phyloP scores from a whole-genome alignment of 1,284 basidiomycete species.

The Tremellales sp. region DNA sequence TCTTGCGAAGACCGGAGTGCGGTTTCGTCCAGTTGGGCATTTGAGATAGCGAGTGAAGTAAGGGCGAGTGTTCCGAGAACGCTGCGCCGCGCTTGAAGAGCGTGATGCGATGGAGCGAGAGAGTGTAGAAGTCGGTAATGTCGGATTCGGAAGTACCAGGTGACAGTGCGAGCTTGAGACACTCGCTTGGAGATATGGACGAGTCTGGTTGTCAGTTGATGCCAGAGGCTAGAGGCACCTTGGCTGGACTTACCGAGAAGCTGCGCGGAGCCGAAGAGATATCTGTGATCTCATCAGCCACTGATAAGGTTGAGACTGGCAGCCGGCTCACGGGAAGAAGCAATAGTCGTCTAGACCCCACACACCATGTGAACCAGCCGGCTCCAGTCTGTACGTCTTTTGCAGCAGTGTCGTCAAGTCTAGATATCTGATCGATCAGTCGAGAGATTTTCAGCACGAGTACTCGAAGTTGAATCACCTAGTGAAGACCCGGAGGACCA shows the following conservation, averaged over 20 bases:
- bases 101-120: constrained; percentile 73
- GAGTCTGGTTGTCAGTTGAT: constrained; percentile 14
- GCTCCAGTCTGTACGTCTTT: constrained; percentile 85
- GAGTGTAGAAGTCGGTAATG: constrained; percentile 66
- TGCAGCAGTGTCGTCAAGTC: constrained; percentile 80
- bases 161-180: constrained; percentile 20
- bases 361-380: constrained; percentile 94
- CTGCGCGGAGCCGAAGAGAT: constrained; percentile 89
- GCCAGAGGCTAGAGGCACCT: background rate
- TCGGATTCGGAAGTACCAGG: constrained; percentile 47
- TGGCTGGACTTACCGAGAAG: constrained; percentile 53
- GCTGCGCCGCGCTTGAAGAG: constrained; percentile 73
- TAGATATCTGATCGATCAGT: constrained; percentile 60
- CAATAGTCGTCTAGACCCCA: constrained; percentile 97
- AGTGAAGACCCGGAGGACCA: constrained; percentile 48
- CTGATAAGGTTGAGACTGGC: background rate
- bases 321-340: constrained; percentile 60
- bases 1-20: constrained; percentile 84
- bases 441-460: background rate
- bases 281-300: constrained; percentile 45
- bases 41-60: constrained; percentile 77
- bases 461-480: constrained; percentile 35
- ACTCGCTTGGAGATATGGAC: constrained; percentile 21
- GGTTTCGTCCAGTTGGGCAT: constrained; percentile 88
- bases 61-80: constrained; percentile 88